Percentiles rank a stretch among this genome's conserved stretches.
phyloP scores from a whole-genome alignment of 1,139 yeast species.

The Arxiozyma telluris region DNA sequence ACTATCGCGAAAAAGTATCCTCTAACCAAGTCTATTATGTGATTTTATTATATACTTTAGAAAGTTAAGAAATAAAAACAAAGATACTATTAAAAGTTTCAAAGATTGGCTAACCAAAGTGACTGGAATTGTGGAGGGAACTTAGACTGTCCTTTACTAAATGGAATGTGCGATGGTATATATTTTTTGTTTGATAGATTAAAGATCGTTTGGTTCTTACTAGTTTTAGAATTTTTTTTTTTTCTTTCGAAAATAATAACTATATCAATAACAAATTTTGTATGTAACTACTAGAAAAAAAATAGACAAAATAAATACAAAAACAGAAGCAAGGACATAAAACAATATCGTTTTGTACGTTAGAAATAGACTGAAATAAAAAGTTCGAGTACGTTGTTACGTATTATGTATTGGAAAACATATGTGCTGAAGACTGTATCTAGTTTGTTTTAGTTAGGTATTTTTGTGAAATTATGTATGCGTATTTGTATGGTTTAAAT shows the following conservation, averaged over 20 bases:
- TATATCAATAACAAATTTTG: too few species aligned
- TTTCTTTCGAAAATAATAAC: background rate
- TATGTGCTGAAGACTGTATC: background rate
- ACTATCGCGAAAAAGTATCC: background rate
- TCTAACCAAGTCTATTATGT: background rate
- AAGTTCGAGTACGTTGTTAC: background rate
- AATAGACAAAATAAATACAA: background rate
- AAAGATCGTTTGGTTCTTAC: background rate
- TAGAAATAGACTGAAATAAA: too few species aligned
- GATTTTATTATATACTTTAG: too few species aligned
- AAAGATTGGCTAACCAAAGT: too few species aligned
- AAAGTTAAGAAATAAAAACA: background rate
- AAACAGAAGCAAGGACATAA: background rate
- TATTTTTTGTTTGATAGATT: background rate
- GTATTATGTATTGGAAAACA: background rate
- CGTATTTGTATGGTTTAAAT: too few species aligned
- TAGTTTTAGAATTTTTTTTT: too few species aligned
- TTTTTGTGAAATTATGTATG: background rate
- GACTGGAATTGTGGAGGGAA: too few species aligned
- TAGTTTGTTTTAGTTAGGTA: background rate
- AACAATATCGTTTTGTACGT: background rate
- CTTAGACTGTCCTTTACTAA: too few species aligned
- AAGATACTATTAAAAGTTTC: too few species aligned
- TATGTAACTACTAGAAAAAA: too few species aligned
- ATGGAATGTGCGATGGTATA: too few species aligned